Evolutionary conservation across 116 monocot species (phyloP).

Genomic region (Phalaenopsis hybrid): DNA sequence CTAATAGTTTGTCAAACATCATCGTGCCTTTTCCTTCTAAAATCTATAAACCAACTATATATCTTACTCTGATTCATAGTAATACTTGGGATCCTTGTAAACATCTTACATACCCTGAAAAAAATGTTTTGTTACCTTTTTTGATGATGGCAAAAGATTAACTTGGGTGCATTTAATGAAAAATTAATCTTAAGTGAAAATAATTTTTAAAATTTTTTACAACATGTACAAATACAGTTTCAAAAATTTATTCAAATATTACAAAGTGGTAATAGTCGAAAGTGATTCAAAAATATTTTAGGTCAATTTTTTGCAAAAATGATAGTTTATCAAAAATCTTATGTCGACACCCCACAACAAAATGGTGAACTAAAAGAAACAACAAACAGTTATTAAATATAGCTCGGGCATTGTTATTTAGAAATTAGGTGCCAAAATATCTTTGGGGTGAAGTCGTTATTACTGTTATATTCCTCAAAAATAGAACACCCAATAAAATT

Average conservation of each 20-base stretch:
- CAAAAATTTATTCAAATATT: not conserved
- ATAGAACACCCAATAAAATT: too few species aligned
- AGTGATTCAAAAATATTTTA: not conserved
- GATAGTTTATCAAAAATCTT: not conserved
- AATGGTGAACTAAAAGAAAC: not conserved
- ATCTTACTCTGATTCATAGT: too few species aligned
- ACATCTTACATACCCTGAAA: not conserved
- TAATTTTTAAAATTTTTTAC: not conserved
- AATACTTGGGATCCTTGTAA: too few species aligned
- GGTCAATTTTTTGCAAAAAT: not conserved
- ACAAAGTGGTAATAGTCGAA: not conserved
- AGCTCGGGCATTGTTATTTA: not conserved
- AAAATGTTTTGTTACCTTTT: not conserved
- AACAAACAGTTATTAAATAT: not conserved
- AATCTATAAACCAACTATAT: not conserved
- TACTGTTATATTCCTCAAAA: too few species aligned
- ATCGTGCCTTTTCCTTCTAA: not conserved
- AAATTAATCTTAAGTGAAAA: not conserved
- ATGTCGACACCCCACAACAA: not conserved
- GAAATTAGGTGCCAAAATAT: too few species aligned
- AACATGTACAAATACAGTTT: not conserved
- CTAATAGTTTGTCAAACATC: not conserved
- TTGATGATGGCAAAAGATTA: not conserved
- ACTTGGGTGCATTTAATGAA: not conserved
- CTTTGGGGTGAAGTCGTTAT: too few species aligned